phyloP scores from a whole-genome alignment of 164 flowering plant species.

The Annona cherimola region DNA sequence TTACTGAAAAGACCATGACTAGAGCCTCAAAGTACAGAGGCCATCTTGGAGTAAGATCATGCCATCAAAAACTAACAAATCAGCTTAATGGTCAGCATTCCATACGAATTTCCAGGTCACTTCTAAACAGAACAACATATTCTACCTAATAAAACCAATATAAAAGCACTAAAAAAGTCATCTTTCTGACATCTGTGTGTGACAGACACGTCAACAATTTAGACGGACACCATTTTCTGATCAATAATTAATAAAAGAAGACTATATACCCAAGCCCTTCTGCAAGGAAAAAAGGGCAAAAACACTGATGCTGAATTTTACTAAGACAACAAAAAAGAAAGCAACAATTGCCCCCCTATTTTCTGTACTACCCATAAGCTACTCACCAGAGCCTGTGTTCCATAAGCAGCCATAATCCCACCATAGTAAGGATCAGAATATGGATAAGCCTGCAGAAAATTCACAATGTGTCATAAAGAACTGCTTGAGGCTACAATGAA shows the following conservation, averaged over 20 bases:
- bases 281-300: too few species aligned
- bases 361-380: neutral
- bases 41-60: too few species aligned
- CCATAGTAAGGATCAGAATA: slow-evolving; percentile 81
- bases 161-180: too few species aligned
- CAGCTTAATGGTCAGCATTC: too few species aligned
- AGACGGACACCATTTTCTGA: neutral
- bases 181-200: too few species aligned
- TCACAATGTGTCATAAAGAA: neutral
- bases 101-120: too few species aligned
- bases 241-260: neutral
- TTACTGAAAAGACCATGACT: neutral
- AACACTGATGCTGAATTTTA: neutral
- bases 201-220: neutral
- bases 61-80: too few species aligned
- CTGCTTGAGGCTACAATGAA: neutral
- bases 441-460: slow-evolving; percentile 60
- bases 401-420: slow-evolving; percentile 72
- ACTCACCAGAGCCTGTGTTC: slow-evolving; percentile 71
- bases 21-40: too few species aligned
- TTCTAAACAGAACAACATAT: too few species aligned
- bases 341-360: too few species aligned
- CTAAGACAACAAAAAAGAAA: neutral
- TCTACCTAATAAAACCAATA: too few species aligned
- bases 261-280: too few species aligned